A percentile compares a stretch with the other conserved stretches of the same genome.
Conservation (phyloP, 2,329 filamentous ascomycete genomes). For the Penicillium glabrum region DNA sequence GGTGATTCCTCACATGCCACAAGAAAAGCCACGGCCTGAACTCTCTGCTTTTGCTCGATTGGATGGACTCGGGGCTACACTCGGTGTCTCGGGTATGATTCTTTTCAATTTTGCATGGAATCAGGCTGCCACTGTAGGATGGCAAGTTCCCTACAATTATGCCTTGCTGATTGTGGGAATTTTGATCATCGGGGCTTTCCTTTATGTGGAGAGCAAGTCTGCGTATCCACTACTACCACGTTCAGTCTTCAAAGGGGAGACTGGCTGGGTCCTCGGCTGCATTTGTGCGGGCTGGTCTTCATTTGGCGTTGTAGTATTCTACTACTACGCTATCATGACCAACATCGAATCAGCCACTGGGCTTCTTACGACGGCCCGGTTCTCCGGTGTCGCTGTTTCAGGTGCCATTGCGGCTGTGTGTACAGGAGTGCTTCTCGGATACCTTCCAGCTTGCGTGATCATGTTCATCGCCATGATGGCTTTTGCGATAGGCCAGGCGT, state of each 20-base stretch:
- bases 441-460: slow-evolving; percentile 30
- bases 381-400: slow-evolving; percentile 26
- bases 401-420: slow-evolving; percentile 35
- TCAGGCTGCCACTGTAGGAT: slow-evolving; percentile 60
- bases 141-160: slow-evolving; percentile 56
- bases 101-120: slow-evolving; percentile 69
- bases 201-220: slow-evolving; percentile 50
- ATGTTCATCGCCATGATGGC: slow-evolving; percentile 38
- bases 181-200: slow-evolving; percentile 54
- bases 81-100: slow-evolving; percentile 56
- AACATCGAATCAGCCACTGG: slow-evolving; percentile 33
- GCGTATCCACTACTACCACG: slow-evolving; percentile 58
- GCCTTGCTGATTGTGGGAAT: slow-evolving; percentile 58
- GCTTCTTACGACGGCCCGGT: slow-evolving; percentile 30
- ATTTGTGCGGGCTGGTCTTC: slow-evolving; percentile 56
- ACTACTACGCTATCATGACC: slow-evolving; percentile 53
- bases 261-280: slow-evolving; percentile 57
- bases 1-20: slow-evolving; percentile 13
- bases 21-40: slow-evolving; percentile 3
- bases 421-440: slow-evolving; percentile 35
- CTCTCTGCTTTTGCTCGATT: slow-evolving; percentile 15
- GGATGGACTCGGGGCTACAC: slow-evolving; percentile 41
- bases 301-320: slow-evolving; percentile 58
- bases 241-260: slow-evolving; percentile 48
- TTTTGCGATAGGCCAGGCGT: slow-evolving; percentile 36